These are phyloP conservation scores for Herpetomonas samuelpessoai DNA, from an alignment of 208 protist species.

Conservation along the genomic window DNA sequence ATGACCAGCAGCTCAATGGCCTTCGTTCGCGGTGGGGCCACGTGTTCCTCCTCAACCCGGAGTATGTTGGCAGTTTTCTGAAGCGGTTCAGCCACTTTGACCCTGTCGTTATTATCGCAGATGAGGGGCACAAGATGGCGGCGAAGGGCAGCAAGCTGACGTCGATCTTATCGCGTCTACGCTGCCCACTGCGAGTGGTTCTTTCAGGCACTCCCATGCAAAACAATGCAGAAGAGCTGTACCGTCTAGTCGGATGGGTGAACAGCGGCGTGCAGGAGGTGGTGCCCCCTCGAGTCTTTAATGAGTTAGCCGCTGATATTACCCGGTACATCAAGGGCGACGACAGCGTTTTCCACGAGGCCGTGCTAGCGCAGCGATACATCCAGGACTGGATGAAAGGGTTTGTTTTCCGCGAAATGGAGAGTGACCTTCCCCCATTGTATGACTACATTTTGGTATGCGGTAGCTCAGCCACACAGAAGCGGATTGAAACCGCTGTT, in stretches of 20 bases:
- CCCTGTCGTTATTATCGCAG: conserved; percentile 77
- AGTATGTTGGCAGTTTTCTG: conserved; percentile 57
- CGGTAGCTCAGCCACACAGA: conserved; percentile 52
- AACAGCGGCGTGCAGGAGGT: conserved; percentile 47
- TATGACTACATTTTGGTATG: conserved; percentile 85
- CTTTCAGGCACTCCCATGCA: conserved; percentile 91
- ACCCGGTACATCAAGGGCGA: conserved; percentile 75
- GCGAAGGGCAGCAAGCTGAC: conserved; percentile 64
- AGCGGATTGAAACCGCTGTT: conserved; percentile 25
- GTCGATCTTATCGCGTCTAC: conserved; percentile 44
- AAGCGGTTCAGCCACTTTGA: conserved; percentile 43
- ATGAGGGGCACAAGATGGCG: conserved; percentile 81
- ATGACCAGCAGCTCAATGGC: conserved; percentile 43
- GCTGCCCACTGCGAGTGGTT: conserved; percentile 59
- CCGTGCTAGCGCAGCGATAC: conserved; percentile 61
- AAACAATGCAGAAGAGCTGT: conserved; percentile 83
- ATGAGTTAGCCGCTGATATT: conserved; percentile 50
- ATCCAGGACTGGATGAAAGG: conserved; percentile 85
- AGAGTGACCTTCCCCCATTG: conserved; percentile 73
- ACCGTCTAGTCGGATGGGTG: conserved; percentile 79
- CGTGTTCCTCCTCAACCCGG: conserved; percentile 78
- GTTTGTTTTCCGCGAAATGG: conserved; percentile 86
- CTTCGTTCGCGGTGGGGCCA: conserved; percentile 27
- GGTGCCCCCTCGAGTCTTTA: conserved; percentile 51
- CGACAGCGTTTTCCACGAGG: conserved; percentile 41